A percentile compares a stretch with the other conserved stretches of the same genome.
Evolutionary conservation across 139 green algal genomes (phyloP).

Genomic region (Protoeuglena noctilucae): DNA sequence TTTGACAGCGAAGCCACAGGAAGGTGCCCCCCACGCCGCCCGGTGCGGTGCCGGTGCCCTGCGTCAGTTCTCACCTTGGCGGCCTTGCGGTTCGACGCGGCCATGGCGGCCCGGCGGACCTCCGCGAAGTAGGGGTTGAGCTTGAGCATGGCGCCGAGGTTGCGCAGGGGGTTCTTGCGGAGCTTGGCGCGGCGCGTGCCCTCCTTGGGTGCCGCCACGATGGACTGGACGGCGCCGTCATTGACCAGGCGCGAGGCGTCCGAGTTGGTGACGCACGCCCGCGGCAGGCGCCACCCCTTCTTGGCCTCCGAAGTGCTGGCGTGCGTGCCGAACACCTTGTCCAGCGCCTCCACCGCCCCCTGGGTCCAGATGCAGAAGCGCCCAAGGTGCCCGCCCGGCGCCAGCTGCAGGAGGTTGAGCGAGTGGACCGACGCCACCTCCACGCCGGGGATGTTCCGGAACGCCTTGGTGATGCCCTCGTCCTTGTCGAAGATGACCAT

Average conservation of each 20-base stretch:
- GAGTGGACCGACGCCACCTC: constrained; percentile 69
- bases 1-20: not conserved
- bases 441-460: constrained; percentile 91
- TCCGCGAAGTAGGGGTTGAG: constrained; percentile 62
- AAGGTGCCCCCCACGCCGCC: constrained; percentile 3
- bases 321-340: constrained; percentile 65
- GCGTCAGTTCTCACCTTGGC: not conserved
- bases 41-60: constrained; percentile 12
- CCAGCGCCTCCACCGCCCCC: constrained; percentile 81
- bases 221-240: constrained; percentile 83
- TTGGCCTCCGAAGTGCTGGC: constrained; percentile 47
- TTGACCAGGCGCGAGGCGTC: constrained; percentile 94
- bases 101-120: constrained; percentile 7
- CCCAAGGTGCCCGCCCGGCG: constrained; percentile 90
- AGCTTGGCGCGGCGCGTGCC: constrained; percentile 8
- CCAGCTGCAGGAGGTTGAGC: constrained; percentile 95
- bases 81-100: constrained; percentile 41
- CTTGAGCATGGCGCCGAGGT: constrained; percentile 85
- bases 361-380: constrained; percentile 98
- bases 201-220: constrained; percentile 48
- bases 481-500: constrained; percentile 82
- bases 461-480: constrained; percentile 69
- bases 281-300: constrained; percentile 89
- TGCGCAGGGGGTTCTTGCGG: constrained; percentile 92
- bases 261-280: constrained; percentile 71